Evolutionary conservation across 441 rosid genomes (phyloP).

Genomic region (Rhodomyrtus psidioides): DNA sequence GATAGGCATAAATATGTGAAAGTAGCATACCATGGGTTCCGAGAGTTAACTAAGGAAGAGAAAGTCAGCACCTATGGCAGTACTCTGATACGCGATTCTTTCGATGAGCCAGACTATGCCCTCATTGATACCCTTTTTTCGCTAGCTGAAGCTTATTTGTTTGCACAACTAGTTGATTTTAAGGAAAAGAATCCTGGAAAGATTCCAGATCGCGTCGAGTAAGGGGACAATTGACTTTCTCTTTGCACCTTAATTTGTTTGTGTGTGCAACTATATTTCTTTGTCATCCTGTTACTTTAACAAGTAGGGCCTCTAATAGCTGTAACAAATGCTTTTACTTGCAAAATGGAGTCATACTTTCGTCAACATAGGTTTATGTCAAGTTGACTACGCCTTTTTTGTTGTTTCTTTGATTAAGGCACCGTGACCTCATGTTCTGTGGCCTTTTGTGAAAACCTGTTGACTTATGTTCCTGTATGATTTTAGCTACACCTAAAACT

Average conservation of each 20-base stretch:
- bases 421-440: neutral
- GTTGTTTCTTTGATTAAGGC: neutral
- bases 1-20: conserved; percentile 97
- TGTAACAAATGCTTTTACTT: neutral
- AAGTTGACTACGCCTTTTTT: neutral
- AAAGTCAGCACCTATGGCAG: conserved; percentile 83
- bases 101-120: conserved; percentile 95
- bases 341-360: neutral
- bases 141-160: conserved; percentile 89
- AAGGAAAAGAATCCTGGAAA: conserved; percentile 75
- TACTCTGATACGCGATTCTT: conserved; percentile 81
- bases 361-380: neutral
- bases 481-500: neutral
- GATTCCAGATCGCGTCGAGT: conserved; percentile 52
- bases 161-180: conserved; percentile 94
- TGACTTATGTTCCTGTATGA: neutral
- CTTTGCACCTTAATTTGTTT: neutral
- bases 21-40: conserved; percentile 98
- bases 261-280: neutral
- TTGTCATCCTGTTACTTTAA: neutral
- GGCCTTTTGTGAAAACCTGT: neutral
- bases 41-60: conserved; percentile 85
- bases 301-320: neutral
- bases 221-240: conserved; percentile 19
- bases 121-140: conserved; percentile 95